These are phyloP conservation scores for Exidia glandulosa DNA, from an alignment of 768 basidiomycete species.

Conservation along the genomic window DNA sequence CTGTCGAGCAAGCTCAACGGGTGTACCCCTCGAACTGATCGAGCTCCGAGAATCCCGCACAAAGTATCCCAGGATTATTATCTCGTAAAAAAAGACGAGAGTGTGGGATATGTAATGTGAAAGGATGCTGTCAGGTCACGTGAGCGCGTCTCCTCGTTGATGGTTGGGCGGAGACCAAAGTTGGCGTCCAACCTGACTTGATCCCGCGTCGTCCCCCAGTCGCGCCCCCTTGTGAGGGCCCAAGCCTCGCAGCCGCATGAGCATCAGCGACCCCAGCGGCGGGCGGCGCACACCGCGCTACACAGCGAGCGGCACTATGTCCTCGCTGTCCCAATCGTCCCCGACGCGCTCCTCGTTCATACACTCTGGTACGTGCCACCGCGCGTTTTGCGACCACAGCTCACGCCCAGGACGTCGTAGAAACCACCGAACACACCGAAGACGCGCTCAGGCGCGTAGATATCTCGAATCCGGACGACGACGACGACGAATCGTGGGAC, in stretches of 20 bases:
- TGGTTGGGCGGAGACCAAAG: no score
- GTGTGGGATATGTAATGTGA: not conserved
- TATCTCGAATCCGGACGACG: constrained; percentile 46
- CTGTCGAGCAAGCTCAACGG: not conserved
- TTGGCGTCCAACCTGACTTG: no score
- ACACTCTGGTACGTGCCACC: not conserved
- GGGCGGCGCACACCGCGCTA: not conserved
- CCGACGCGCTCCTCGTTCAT: not conserved
- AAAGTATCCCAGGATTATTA: not conserved
- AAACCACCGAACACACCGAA: not conserved
- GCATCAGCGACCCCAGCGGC: not conserved
- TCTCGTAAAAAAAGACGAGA: not conserved
- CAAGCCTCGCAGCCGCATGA: not conserved
- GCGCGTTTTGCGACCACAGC: not conserved
- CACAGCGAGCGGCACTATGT: not conserved
- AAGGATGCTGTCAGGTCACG: not conserved
- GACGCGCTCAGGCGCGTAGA: not conserved
- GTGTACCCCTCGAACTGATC: not conserved
- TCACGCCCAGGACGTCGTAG: not conserved
- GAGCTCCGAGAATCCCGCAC: not conserved
- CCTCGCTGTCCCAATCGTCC: not conserved
- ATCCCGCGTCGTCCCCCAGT: no score
- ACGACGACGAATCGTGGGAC: constrained; percentile 22
- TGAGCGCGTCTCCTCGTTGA: no score
- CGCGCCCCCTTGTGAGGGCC: no score